Conservation (phyloP, 163 green algal species). For the Botryococcus braunii region DNA sequence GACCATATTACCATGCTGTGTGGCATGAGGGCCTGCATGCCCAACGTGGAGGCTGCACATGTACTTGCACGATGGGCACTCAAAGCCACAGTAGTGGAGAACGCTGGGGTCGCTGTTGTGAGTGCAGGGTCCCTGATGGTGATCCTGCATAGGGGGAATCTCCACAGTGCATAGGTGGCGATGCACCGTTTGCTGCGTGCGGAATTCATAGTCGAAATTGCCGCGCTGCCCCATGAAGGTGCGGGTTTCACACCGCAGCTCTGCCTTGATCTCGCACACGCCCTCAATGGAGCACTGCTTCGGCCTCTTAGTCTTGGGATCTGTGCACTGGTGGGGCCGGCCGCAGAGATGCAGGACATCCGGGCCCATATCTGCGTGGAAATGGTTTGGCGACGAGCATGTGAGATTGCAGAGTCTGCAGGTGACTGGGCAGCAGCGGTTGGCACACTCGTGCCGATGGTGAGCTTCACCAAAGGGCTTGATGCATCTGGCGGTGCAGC, state of each 20-base stretch:
- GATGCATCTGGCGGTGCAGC: slow-evolving; percentile 7
- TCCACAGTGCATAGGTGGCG: slow-evolving; percentile 7
- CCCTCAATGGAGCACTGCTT: slow-evolving; percentile 1
- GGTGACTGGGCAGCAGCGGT: slow-evolving; percentile 7
- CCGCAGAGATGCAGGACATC: slow-evolving; percentile 10
- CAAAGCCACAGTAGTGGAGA: not conserved
- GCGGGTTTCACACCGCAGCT: slow-evolving; percentile 2
- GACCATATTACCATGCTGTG: slow-evolving; percentile 14
- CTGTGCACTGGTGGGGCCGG: slow-evolving; percentile 5
- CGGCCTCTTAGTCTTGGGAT: not conserved
- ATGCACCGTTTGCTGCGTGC: slow-evolving; percentile 1
- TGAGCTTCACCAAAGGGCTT: slow-evolving; percentile 6
- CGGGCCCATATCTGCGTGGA: slow-evolving; percentile 8
- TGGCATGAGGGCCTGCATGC: slow-evolving; percentile 6
- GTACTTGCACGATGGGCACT: not conserved
- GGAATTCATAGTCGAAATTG: slow-evolving; percentile 12
- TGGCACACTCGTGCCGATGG: not conserved
- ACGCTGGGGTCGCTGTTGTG: slow-evolving; percentile 5
- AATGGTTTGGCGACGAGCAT: slow-evolving; percentile 4
- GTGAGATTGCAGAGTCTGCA: slow-evolving; percentile 9
- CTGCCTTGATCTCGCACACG: slow-evolving; percentile 1
- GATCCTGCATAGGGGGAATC: slow-evolving; percentile 7
- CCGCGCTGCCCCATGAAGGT: slow-evolving; percentile 9
- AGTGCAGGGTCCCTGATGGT: slow-evolving; percentile 6
- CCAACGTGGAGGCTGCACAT: slow-evolving; percentile 7